Conservation (phyloP, 1,284 basidiomycete genomes). For the Cryptococcus wingfieldii region DNA sequence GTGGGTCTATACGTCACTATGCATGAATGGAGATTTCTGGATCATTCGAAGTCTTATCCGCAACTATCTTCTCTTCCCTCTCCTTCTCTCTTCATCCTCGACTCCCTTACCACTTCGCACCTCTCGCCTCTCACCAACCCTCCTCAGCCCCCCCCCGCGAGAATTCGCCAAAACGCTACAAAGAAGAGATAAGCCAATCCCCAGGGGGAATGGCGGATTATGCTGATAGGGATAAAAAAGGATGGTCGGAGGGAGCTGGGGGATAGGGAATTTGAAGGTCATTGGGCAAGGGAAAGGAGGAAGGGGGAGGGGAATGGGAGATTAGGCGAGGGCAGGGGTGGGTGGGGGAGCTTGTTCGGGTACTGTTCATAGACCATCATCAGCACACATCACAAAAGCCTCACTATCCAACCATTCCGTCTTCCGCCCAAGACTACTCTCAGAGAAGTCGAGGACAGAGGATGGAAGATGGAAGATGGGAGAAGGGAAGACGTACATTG, state of each 20-base stretch:
- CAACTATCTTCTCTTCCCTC: no score
- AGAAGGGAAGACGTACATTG: constrained; percentile 31
- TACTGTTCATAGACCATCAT: constrained; percentile 7
- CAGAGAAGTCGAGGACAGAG: not conserved
- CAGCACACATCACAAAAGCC: not conserved
- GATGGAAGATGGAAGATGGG: not conserved
- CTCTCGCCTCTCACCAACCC: no score
- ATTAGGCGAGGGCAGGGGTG: constrained; percentile 25
- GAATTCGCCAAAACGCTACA: no score
- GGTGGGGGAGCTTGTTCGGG: constrained; percentile 31
- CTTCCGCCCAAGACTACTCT: not conserved
- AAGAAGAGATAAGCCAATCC: no score
- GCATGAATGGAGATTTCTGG: not conserved
- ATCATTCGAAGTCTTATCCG: not conserved
- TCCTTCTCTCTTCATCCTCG: no score
- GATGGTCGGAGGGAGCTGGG: no score
- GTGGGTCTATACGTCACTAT: not conserved
- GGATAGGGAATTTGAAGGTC: no score
- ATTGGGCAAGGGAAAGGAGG: not conserved
- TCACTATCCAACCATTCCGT: no score
- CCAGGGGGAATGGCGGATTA: no score
- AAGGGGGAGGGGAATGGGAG: not conserved
- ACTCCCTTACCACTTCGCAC: no score
- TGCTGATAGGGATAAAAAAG: no score
- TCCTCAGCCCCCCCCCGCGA: no score